Base-by-base conservation (phyloP, 2,329 filamentous ascomycete genomes). In the Microdochium bolleyi region DNA sequence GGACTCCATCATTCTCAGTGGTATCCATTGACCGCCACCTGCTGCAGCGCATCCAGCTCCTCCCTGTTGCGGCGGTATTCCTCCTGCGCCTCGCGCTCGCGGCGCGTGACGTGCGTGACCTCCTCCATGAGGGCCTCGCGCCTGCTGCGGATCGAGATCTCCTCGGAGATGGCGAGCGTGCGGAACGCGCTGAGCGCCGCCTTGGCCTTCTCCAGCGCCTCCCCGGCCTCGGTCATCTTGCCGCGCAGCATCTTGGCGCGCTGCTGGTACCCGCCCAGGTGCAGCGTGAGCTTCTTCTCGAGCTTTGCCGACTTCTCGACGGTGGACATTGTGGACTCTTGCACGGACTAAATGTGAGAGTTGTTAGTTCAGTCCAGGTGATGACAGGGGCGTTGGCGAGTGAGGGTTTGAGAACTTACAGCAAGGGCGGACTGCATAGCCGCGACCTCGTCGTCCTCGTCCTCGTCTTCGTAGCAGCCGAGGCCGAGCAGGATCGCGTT, bases 71-170 rank as follows among this genome's bases (percentile, higher is more conserved):
- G 74, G 60, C 88, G 80, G 66, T 94, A 99, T 62, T 87, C 67
- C 58, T 96, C 91, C 71, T 99, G 94, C 7, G 90, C 91, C 71
- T 96, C 90, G 54, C 92, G 79, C 73, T 97, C 92, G 57, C 92
- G 78, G 61, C 83, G 83, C 60, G 84, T 88, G 10, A 97, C 80
- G 61, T 88, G 89, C 7, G 77, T 80, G 22, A 96, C 91, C 67
- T 96, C 91, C n/a, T 88, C 86, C 50, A 91, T 82, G 53, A 96
- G 71, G 11, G 78, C 77, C 59, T 87, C 88, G 51, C 97, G 72
- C 27, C 94, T 79, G 52, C 83, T 79, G 48, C 76, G 75, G 54
- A 96, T 78, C 0, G 87, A 88, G 4, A 85, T 84, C 56, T 92
- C 84, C 67, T 99, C 94, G 0, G 84, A 87, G 38, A 89, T 82